Percentiles rank a stretch among this genome's conserved stretches.
Evolutionary conservation across 2,329 filamentous ascomycete species (phyloP).

Genomic region (Rhytidhysteron rufulum): DNA sequence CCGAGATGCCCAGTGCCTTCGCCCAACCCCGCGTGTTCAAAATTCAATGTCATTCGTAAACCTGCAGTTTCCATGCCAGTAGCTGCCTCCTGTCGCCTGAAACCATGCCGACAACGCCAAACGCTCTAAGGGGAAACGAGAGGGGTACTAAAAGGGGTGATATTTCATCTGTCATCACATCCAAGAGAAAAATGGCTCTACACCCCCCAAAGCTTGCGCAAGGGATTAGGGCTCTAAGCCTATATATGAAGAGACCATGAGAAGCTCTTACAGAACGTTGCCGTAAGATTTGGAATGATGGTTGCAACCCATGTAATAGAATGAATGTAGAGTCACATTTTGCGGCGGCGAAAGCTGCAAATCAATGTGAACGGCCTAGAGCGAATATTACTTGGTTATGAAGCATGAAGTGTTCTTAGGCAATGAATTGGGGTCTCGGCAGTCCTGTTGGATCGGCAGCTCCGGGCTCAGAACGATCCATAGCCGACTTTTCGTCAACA

Average conservation of each 20-base stretch:
- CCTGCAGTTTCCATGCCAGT: not conserved
- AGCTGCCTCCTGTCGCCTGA: not conserved
- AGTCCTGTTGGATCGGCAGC: not conserved
- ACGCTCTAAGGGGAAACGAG: conserved; percentile 13
- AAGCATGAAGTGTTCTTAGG: no score
- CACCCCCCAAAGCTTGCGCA: no score
- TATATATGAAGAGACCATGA: no score
- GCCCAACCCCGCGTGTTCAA: not conserved
- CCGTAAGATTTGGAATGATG: no score
- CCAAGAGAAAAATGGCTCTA: not conserved
- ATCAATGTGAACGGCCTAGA: no score
- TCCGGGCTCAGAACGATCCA: conserved; percentile 8
- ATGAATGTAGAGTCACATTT: no score
- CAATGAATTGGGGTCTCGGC: not conserved
- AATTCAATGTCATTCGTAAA: conserved; percentile 1
- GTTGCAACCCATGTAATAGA: no score
- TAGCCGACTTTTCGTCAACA: conserved; percentile 46
- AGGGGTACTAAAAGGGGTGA: conserved; percentile 3
- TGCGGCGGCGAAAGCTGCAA: no score
- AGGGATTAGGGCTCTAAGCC: no score
- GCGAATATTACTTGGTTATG: no score
- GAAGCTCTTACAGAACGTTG: no score
- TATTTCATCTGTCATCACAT: not conserved
- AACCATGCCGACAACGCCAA: conserved; percentile 13
- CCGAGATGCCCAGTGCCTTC: not conserved